Evolutionary conservation across 2,329 filamentous ascomycete genomes (phyloP).

Genomic region (Niveomyces coronatus): DNA sequence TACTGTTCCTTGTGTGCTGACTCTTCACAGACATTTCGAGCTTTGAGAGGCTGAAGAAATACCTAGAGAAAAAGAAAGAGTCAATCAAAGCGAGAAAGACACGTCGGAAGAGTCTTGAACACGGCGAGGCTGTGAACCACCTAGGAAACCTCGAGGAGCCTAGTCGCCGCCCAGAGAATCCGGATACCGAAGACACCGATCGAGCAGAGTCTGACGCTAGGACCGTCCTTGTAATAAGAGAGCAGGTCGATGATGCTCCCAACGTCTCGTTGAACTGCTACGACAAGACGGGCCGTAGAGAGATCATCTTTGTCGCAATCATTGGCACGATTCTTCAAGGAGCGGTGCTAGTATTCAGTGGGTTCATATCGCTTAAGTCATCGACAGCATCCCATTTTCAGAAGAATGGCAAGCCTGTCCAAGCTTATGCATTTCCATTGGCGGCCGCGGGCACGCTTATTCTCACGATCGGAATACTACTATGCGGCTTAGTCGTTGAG

Average conservation of each 20-base stretch:
- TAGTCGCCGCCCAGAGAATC: no score
- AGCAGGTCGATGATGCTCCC: neutral
- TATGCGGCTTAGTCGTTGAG: conserved; percentile 24
- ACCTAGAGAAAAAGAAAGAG: no score
- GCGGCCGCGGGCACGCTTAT: neutral
- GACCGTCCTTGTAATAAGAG: neutral
- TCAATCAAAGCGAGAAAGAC: no score
- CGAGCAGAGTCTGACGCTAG: no score
- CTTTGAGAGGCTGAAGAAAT: no score
- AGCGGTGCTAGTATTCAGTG: neutral
- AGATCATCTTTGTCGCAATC: neutral
- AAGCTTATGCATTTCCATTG: neutral
- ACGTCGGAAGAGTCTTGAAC: no score
- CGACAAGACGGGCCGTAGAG: neutral
- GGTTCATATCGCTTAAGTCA: neutral
- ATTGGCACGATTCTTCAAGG: neutral
- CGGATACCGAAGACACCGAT: no score
- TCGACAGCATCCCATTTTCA: neutral
- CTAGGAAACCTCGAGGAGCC: no score
- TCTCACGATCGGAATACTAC: conserved; percentile 15
- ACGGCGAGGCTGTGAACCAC: no score
- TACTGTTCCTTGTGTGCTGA: no score
- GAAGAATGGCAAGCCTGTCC: neutral
- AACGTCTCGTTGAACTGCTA: neutral
- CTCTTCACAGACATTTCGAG: no score